Evolutionary conservation across 768 basidiomycete genomes (phyloP).

Genomic region (Hygrocybe punicea): DNA sequence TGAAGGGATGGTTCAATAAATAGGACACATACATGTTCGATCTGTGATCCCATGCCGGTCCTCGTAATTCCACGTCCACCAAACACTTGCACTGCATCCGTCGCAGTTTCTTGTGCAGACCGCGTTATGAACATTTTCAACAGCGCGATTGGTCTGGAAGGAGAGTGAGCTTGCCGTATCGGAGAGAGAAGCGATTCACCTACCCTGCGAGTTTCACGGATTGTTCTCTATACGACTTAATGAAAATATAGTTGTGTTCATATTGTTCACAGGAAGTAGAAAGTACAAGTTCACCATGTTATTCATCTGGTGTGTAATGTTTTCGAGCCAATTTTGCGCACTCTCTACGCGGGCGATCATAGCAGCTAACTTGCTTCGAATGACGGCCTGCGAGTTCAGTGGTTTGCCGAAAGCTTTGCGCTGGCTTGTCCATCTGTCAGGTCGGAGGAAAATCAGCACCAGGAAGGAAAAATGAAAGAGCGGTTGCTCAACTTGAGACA

Average conservation of each 20-base stretch:
- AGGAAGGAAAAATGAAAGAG: background rate
- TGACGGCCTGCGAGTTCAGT: constrained; percentile 78
- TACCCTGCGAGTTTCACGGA: constrained; percentile 72
- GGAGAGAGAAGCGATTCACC: constrained; percentile 12
- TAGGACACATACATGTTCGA: constrained; percentile 55
- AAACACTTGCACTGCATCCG: constrained; percentile 73
- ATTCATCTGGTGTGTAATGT: constrained; percentile 81
- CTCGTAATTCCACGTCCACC: constrained; percentile 85
- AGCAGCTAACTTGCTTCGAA: constrained; percentile 79
- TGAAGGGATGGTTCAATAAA: constrained; percentile 23
- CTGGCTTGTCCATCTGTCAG: constrained; percentile 73
- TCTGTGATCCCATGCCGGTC: constrained; percentile 65
- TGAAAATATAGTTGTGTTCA: background rate
- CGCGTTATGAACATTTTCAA: constrained; percentile 67
- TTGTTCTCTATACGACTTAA: constrained; percentile 68
- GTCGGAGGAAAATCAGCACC: constrained; percentile 5
- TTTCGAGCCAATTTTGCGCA: constrained; percentile 79
- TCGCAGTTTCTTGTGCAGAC: constrained; percentile 60
- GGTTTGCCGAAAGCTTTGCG: constrained; percentile 90
- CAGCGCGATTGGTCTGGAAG: constrained; percentile 59
- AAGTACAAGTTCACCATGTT: constrained; percentile 51
- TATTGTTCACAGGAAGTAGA: background rate
- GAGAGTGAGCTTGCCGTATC: constrained; percentile 2
- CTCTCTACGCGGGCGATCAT: constrained; percentile 71
- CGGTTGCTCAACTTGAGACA: constrained; percentile 50